Evolutionary conservation across 1,284 basidiomycete genomes (phyloP), one percentile per base, ranked within the genome.

Genomic region (Sanghuangporus weigelae): DNA sequence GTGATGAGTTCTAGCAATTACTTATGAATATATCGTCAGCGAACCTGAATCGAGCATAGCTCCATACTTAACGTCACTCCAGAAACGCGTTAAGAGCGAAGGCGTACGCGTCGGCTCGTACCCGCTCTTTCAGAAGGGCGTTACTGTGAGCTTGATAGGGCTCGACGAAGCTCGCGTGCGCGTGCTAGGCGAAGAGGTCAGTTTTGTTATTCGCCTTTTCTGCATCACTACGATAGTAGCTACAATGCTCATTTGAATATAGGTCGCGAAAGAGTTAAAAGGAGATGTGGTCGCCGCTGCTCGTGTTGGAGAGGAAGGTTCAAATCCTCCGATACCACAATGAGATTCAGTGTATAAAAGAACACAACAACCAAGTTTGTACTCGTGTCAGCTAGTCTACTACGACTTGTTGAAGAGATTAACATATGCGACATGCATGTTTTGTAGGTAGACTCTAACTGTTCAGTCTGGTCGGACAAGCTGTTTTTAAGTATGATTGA

Each of bases 1-100:
- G 21, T 56, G 3, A 21, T 12, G 48, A 39, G 36, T 7, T 26
- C 57, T 49, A 61, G 59, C 46, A 66, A 50, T 31, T 54, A 14
- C 55, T 21, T 16, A 31, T 21, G 7, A 55, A 8, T 46, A 11
- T 14, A 19, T 31, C 2, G 36, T n/a, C 36, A 64, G 92, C 36
- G 79, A 87, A 48, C 87, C 92, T 0, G 96, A 98, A 77, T 93
- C 90, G 2, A 85, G 85, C 64, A 97, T 98, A 63, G 92, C 93
- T 2, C 95, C 96, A 0, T 96, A 89, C 76, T 82, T 98, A 38
- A 89, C 90, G 0, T 76, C 82, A 14, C 81, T 98, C 0, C 90
- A 94, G 70, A 81, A 83, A 21, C 85, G 90, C 53, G 84, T 94
- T 16, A 87, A 84, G 71, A 77, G 81, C 2, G 89, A 92, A 64